A percentile compares a stretch with the other conserved stretches of the same genome.
Conservation (phyloP, 352 stramenopile genomes). For the Globisporangium carolinianum region DNA sequence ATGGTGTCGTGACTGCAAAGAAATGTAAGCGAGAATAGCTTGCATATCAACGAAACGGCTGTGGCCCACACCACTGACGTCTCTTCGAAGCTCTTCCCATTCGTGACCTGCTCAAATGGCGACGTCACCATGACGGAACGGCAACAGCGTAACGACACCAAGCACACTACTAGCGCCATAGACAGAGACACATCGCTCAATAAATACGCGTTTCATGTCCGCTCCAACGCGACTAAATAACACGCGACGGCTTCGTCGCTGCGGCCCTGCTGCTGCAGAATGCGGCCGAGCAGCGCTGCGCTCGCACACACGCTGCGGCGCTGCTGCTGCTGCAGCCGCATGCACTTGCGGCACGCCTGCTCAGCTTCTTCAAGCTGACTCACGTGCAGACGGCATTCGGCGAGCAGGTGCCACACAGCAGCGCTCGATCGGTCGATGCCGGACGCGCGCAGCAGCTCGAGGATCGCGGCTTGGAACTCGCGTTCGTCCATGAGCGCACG, state of each 20-base stretch:
- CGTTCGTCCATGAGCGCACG: constrained; percentile 35
- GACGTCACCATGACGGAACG: background rate
- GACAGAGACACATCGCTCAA: background rate
- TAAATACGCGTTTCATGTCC: constrained; percentile 19
- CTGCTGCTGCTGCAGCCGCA: constrained; percentile 25
- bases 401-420: constrained; percentile 46
- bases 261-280: constrained; percentile 43
- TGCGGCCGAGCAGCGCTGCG: constrained; percentile 39
- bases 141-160: too few species aligned
- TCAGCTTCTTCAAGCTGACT: constrained; percentile 39
- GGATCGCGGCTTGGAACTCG: constrained; percentile 54
- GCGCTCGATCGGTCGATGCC: constrained; percentile 45
- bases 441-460: constrained; percentile 41
- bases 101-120: too few species aligned
- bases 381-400: constrained; percentile 44
- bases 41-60: too few species aligned
- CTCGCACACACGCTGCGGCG: constrained; percentile 11
- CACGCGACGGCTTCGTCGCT: constrained; percentile 51
- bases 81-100: too few species aligned
- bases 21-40: too few species aligned
- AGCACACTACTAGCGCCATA: too few species aligned
- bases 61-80: too few species aligned
- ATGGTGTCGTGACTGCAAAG: too few species aligned
- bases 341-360: constrained; percentile 45
- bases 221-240: constrained; percentile 55